A percentile compares a stretch with the other conserved stretches of the same genome.
Conservation (phyloP, 2,329 filamentous ascomycete species). For the Monosporascus ibericus region DNA sequence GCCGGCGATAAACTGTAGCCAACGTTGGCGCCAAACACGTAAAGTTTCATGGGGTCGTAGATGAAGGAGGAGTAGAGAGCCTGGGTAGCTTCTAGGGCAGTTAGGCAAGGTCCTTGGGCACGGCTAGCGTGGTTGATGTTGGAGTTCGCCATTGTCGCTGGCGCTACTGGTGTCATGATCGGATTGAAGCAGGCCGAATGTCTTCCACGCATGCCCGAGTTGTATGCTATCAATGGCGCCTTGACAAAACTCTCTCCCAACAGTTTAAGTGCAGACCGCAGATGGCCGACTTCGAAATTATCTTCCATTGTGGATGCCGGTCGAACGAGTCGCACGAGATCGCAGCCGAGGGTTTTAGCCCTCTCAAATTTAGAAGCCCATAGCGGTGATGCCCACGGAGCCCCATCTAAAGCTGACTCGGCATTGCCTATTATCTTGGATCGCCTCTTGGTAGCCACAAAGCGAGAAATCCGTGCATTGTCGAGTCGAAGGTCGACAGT, state of each 20-base stretch:
- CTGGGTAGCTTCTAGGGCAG: constrained; percentile 56
- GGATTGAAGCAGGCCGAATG: constrained; percentile 62
- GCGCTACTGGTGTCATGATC: constrained; percentile 55
- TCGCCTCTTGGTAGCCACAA: constrained; percentile 45
- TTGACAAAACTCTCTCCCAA: constrained; percentile 29
- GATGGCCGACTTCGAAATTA: constrained; percentile 53
- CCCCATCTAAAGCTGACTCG: constrained; percentile 31
- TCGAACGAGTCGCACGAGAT: constrained; percentile 56
- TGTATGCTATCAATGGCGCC: constrained; percentile 57
- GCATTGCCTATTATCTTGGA: constrained; percentile 59
- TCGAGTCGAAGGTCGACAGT: constrained; percentile 56
- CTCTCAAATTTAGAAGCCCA: constrained; percentile 54
- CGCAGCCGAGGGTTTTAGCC: constrained; percentile 52
- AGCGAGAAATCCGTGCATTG: constrained; percentile 40
- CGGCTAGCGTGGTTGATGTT: constrained; percentile 10
- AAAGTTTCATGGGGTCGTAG: constrained; percentile 64
- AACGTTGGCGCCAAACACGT: constrained; percentile 68
- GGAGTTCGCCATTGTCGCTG: constrained; percentile 28
- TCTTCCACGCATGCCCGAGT: constrained; percentile 56
- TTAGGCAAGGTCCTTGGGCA: constrained; percentile 39
- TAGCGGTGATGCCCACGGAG: constrained; percentile 49
- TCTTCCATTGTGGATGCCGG: constrained; percentile 52
- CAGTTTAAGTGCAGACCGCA: constrained; percentile 43
- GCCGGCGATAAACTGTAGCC: constrained; percentile 69
- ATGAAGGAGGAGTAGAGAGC: constrained; percentile 62